Conservation (phyloP, 2,329 filamentous ascomycete genomes). For the Fusarium napiforme region DNA sequence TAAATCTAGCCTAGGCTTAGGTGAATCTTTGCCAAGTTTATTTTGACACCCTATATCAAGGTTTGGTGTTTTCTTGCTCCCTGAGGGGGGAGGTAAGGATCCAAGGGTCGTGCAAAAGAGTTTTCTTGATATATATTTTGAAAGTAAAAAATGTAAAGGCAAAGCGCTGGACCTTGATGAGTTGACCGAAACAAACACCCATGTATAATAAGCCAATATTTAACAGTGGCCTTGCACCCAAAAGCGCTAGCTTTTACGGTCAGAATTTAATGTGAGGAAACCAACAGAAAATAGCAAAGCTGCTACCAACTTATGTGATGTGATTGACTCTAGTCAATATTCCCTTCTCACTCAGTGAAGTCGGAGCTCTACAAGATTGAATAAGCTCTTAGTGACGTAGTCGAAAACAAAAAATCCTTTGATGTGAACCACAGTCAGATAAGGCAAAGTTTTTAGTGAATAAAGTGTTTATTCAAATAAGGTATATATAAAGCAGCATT, state of each 20-base stretch:
- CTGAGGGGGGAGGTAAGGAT: too few species aligned
- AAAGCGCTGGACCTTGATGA: neutral
- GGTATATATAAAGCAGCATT: too few species aligned
- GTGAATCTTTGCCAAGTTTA: too few species aligned
- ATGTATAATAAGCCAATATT: rapidly evolving
- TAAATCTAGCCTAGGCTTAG: too few species aligned
- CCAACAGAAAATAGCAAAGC: neutral
- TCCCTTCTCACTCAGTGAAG: too few species aligned
- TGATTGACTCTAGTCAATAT: neutral
- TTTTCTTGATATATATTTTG: too few species aligned
- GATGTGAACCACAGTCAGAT: neutral
- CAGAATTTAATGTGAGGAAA: neutral
- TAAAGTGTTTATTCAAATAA: too few species aligned
- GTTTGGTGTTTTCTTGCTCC: too few species aligned
- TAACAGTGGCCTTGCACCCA: rapidly evolving
- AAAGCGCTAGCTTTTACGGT: neutral
- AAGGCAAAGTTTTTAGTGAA: neutral
- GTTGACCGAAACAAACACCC: neutral
- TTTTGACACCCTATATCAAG: too few species aligned
- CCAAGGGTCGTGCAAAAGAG: too few species aligned
- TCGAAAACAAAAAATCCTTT: neutral
- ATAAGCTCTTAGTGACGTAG: neutral
- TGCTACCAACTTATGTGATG: too few species aligned
- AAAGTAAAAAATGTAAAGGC: too few species aligned
- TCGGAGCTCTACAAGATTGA: neutral